Conservation (phyloP, 2,329 filamentous ascomycete species). For the Lasiodiplodia sp. region DNA sequence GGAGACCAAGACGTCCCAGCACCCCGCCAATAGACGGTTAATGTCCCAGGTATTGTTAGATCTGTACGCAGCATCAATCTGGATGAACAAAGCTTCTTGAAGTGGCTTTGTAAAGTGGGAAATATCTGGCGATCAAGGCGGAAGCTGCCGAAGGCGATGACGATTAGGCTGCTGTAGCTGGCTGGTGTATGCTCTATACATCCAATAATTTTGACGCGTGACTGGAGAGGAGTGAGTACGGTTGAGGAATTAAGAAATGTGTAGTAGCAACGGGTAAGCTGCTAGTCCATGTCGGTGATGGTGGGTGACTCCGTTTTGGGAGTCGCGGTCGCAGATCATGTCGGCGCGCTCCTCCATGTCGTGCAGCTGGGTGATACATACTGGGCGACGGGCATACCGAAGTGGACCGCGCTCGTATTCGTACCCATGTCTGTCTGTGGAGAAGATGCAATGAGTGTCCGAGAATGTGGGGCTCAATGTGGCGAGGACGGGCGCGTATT, state of each 20-base stretch:
- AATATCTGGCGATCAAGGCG: too few relatives aligned
- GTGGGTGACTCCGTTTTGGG: constrained; percentile 57
- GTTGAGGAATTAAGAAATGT: background rate
- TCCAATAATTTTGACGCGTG: too few relatives aligned
- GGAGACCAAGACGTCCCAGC: too few relatives aligned
- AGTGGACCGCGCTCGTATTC: constrained; percentile 65
- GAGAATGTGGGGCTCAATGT: background rate
- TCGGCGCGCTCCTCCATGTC: constrained; percentile 69
- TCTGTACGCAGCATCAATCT: too few relatives aligned
- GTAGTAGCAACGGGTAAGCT: background rate
- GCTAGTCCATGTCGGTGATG: constrained; percentile 65
- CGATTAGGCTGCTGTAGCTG: background rate
- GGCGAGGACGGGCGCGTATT: constrained; percentile 29
- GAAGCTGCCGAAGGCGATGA: background rate
- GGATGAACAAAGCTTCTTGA: too few relatives aligned
- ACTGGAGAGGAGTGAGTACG: background rate
- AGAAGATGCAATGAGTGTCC: too few relatives aligned
- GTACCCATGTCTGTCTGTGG: constrained; percentile 68
- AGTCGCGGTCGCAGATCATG: constrained; percentile 68
- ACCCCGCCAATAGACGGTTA: too few relatives aligned
- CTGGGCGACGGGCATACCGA: constrained; percentile 67
- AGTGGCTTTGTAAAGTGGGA: too few relatives aligned
- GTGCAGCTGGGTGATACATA: constrained; percentile 60
- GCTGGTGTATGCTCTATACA: background rate
- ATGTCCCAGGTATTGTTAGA: too few relatives aligned